Percentiles rank a stretch among this genome's conserved stretches.
Conservation (phyloP, 2,329 filamentous ascomycete species). For the Trichophyton rubrum region DNA sequence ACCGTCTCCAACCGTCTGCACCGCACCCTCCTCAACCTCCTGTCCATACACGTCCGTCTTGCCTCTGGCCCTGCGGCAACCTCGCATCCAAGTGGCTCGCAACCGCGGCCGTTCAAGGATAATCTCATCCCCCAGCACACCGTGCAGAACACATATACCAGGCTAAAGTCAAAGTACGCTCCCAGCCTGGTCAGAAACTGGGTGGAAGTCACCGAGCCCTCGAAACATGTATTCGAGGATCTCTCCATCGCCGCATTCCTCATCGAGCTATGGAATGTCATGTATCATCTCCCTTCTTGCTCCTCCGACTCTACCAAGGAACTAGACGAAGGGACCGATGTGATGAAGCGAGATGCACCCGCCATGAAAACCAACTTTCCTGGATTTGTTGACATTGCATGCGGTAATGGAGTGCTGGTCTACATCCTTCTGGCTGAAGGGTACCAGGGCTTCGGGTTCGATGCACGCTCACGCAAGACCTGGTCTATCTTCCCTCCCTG, state of each 20-base stretch:
- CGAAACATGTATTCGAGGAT: slow-evolving; percentile 93
- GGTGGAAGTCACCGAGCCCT: slow-evolving; percentile 76
- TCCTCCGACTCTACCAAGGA: neutral
- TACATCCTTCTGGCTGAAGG: slow-evolving; percentile 71
- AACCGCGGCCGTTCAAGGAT: slow-evolving; percentile 72
- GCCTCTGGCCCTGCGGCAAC: slow-evolving; percentile 17
- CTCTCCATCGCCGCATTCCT: slow-evolving; percentile 81
- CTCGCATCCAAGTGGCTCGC: slow-evolving; percentile 39
- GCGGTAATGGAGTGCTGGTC: slow-evolving; percentile 84
- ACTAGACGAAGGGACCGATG: slow-evolving; percentile 9
- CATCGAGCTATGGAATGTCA: slow-evolving; percentile 77
- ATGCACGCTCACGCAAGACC: slow-evolving; percentile 72
- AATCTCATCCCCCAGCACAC: slow-evolving; percentile 60
- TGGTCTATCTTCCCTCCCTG: slow-evolving; percentile 58
- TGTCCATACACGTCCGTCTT: slow-evolving; percentile 28
- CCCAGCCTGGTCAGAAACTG: slow-evolving; percentile 57
- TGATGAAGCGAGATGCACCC: slow-evolving; percentile 11
- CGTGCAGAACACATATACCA: slow-evolving; percentile 71
- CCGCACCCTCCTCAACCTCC: slow-evolving; percentile 26
- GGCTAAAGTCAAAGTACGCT: slow-evolving; percentile 69
- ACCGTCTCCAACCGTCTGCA: slow-evolving; percentile 28
- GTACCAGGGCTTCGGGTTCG: slow-evolving; percentile 79
- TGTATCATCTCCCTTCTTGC: slow-evolving; percentile 46
- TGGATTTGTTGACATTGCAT: slow-evolving; percentile 91
- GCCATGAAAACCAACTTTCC: slow-evolving; percentile 44